Evolutionary conservation across 768 basidiomycete genomes (phyloP).

Genomic region (Suillus decipiens): DNA sequence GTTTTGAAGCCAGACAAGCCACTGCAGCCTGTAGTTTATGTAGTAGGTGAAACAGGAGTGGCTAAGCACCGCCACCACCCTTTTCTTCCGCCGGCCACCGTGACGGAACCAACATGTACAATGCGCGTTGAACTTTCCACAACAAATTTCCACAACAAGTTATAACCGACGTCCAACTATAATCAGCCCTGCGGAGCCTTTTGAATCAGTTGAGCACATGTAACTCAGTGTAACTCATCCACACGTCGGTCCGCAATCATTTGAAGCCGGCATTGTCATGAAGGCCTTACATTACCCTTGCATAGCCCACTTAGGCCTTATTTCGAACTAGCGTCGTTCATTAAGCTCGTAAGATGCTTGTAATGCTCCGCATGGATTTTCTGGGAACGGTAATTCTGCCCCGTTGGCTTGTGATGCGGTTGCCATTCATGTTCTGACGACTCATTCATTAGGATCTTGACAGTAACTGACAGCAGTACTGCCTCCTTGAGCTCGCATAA

Average conservation of each 20-base stretch:
- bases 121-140: background rate
- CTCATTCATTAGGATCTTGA: background rate
- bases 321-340: background rate
- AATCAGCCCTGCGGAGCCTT: background rate
- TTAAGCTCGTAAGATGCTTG: background rate
- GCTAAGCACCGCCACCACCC: background rate
- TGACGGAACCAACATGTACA: background rate
- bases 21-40: background rate
- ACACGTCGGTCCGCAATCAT: background rate
- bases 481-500: slow-evolving; percentile 8
- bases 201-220: background rate
- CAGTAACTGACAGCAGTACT: background rate
- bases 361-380: background rate
- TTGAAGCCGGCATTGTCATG: background rate
- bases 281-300: background rate
- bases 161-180: background rate
- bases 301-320: background rate
- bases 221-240: background rate
- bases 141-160: background rate
- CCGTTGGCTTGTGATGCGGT: background rate
- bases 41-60: background rate
- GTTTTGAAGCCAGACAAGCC: background rate
- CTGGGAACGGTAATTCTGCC: background rate
- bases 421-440: background rate
- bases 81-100: background rate